Evolutionary conservation across 305 asterid genomes (phyloP), one percentile per base, ranked within the genome.

Genomic region (Fraxinus velutina): DNA sequence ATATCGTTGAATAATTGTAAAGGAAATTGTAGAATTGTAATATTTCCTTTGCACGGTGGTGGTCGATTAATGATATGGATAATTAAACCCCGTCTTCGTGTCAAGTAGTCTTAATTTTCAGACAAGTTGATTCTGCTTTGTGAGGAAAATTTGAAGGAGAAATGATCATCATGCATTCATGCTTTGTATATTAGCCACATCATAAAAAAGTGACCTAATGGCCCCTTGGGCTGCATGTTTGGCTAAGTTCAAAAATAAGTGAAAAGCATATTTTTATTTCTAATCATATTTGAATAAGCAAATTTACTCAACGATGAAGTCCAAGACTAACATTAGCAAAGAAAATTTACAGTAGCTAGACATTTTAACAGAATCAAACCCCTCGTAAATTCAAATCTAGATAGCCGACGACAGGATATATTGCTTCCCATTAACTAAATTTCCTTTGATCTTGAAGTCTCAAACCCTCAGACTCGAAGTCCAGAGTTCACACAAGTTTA

Each of bases 11-110:
- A 72, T 83, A 76, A 80, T 24, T 33, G 79, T 21, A 15, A 62
- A 77, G 84, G 79, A 55, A 75, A 70, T 17, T 75, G 81, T 76
- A 74, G 34, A 75, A 73, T 21, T 62, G n/a, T 22, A 62, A 9
- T 22, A 8, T 62, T 22, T 62, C 71, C 30, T 62, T 62, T 22
- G 71, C 3, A 62, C 71, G 2, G 10, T 9, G 32, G 27, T 22
- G 32, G 66, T 55, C 27, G 27, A 55, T 55, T 17, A 15, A n/a
- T 52, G 62, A 52, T 52, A 52, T 52, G 22, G 62, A 52, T n/a
- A 52, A 52, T 52, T n/a, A 15, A 15, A 15, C 22, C 6, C 6
- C 0, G 22, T 17, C 5, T 4, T 15, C 1, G 62, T 0, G 12
- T 8, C 5, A 8, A 19, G 70, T 60, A 19, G 70, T 62, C 13